Base-by-base conservation (phyloP, 306 rosid species). In the Trifolium fragiferum region DNA sequence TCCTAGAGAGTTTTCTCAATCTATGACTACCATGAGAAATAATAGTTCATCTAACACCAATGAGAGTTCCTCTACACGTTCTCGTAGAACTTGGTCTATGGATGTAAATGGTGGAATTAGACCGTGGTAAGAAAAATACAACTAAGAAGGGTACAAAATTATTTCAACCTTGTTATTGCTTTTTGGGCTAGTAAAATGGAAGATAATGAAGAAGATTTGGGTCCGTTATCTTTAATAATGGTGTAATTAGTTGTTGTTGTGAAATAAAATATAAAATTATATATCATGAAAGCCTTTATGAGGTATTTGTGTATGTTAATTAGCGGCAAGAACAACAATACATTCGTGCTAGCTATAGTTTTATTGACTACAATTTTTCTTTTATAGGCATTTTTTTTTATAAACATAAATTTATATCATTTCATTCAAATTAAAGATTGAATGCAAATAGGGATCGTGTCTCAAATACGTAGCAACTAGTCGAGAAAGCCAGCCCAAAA, bases 31-130 rank as follows among this genome's bases (percentile, higher is more conserved):
- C 13, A 10, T 6, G 35, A 80, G 60, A 16, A 79, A 82, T 27
- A 79, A 74, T 30, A 66, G 15, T n/a, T 13, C 76, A 11, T 82
- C 88, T 14, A 33, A 12, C 23, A 13, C 70, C 1, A 13, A 62
- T 16, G 4, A 23, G 65, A 78, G n/a, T 54, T 8, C 72, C 16
- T 43, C 72, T 16, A 7, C 72, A 1, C 69, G 87, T 77, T 19
- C 84, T 10, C 88, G 88, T 8, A 87, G 98, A 58, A 90, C 89
- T 43, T 92, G 98, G 98, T 88, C 93, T 25, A 83, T 82, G 90
- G 93, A 92, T 1, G 92, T 82, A 30, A 84, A 88, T 71, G 76
- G 84, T 25, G 89, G 98, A 30, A 67, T 32, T 9, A 80, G 85
- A 8, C 70, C 78, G 1, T 88, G 90, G 93, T 91, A 67, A 76